Conservation (phyloP, 2,329 filamentous ascomycete species). For the Penicillium sp. region DNA sequence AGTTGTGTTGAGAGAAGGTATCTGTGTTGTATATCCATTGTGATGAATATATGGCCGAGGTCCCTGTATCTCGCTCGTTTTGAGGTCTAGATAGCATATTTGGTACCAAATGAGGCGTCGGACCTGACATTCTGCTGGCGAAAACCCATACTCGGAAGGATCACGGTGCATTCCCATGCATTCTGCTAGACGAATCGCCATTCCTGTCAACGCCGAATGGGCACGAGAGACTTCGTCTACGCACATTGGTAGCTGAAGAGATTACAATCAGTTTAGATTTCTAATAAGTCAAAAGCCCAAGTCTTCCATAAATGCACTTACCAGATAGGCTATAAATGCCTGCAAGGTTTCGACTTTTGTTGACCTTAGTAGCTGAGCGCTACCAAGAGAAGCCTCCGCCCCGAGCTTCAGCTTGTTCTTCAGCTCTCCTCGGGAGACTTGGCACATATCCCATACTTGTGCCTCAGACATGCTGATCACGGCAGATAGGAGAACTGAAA, state of each 20-base stretch:
- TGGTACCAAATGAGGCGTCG: conserved; percentile 7
- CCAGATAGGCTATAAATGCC: background rate
- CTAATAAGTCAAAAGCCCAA: background rate
- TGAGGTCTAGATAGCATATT: conserved; percentile 5
- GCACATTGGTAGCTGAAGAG: background rate
- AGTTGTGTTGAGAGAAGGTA: background rate
- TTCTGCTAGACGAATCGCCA: conserved; percentile 3
- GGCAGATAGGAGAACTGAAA: conserved; percentile 1
- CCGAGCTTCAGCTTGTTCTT: background rate
- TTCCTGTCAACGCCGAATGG: background rate
- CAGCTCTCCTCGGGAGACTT: background rate
- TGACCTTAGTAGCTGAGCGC: background rate
- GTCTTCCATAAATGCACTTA: background rate
- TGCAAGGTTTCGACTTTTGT: background rate
- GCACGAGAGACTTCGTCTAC: conserved; percentile 1
- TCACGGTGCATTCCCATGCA: conserved; percentile 7
- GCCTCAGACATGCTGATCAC: conserved; percentile 1
- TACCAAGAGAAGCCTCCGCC: background rate
- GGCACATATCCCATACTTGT: background rate
- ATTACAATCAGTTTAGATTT: background rate
- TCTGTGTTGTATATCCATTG: conserved; percentile 5
- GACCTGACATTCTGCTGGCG: background rate
- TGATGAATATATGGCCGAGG: conserved; percentile 4
- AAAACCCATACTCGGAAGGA: conserved; percentile 4
- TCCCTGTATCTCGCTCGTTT: conserved; percentile 3